phyloP scores from a whole-genome alignment of 176 grass and related monocot species.

The Rhynchospora breviuscula region DNA sequence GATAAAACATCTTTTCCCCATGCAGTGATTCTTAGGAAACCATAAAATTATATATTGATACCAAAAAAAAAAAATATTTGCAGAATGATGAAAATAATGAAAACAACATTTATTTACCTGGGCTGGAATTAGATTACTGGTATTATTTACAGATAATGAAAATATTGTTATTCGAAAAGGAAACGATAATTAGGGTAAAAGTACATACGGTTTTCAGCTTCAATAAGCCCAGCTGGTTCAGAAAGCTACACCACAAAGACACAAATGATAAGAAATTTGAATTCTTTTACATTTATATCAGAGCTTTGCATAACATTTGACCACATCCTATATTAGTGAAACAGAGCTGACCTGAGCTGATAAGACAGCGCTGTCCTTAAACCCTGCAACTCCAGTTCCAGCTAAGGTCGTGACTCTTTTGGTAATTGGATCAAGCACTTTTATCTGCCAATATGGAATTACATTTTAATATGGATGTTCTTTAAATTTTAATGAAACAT shows the following conservation, averaged over 20 bases:
- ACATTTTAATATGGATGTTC: constrained; percentile 6
- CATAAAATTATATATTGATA: neutral
- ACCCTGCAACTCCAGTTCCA: constrained; percentile 87
- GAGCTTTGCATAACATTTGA: neutral
- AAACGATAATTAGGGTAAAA: constrained; percentile 21
- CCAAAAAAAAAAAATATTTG: neutral
- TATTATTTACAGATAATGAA: neutral
- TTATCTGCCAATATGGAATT: constrained; percentile 58
- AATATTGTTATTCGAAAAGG: neutral
- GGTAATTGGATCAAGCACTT: constrained; percentile 68
- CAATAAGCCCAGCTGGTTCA: constrained; percentile 88
- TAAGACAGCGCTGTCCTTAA: constrained; percentile 63
- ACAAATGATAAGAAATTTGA: constrained; percentile 18
- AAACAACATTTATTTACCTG: neutral
- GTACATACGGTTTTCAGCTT: constrained; percentile 55
- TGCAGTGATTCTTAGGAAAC: neutral
- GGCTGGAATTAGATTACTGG: neutral
- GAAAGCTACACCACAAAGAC: constrained; percentile 59
- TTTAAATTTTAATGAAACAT: no score
- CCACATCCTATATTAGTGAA: neutral
- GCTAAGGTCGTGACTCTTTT: constrained; percentile 79
- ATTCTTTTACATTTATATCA: constrained; percentile 1
- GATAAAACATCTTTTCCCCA: neutral
- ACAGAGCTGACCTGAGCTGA: constrained; percentile 66
- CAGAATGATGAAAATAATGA: neutral